Evolutionary conservation across 1,139 yeast species (phyloP).

Genomic region (Hemisphaericaspora subhashii): DNA sequence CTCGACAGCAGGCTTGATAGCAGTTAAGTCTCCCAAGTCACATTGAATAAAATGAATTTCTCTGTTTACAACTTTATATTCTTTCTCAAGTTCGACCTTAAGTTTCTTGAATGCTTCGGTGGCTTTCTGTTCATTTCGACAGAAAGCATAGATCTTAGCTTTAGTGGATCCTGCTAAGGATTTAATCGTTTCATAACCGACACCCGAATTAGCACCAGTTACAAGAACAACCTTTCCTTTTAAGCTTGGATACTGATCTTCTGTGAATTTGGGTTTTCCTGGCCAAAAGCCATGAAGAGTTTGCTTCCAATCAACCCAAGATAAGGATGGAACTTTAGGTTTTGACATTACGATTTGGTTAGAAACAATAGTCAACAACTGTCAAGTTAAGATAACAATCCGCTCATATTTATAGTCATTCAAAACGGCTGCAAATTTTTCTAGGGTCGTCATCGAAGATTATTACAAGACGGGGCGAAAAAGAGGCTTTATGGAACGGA

Average conservation of each 20-base stretch:
- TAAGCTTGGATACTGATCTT: constrained; percentile 16
- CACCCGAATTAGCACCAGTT: constrained; percentile 24
- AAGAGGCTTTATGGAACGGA: too few relatives aligned
- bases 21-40: constrained; percentile 47
- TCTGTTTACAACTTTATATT: constrained; percentile 11
- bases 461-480: too few relatives aligned
- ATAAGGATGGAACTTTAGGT: constrained; percentile 10
- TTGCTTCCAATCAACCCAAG: constrained; percentile 13
- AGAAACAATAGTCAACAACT: too few relatives aligned
- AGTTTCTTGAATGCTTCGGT: constrained; percentile 30
- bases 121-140: constrained; percentile 20
- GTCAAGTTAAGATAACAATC: too few relatives aligned
- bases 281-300: constrained; percentile 14
- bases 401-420: too few relatives aligned
- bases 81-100: constrained; percentile 17
- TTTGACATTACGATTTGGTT: constrained; percentile 9
- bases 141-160: constrained; percentile 29
- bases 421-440: too few relatives aligned
- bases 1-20: constrained; percentile 42
- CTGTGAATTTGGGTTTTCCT: constrained; percentile 14
- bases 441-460: too few relatives aligned
- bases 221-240: constrained; percentile 22
- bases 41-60: constrained; percentile 23
- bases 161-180: constrained; percentile 35
- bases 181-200: constrained; percentile 33